These are phyloP conservation scores for Phytopythium cucurbitacearum DNA, from an alignment of 352 stramenopile species.

Conservation along the genomic window DNA sequence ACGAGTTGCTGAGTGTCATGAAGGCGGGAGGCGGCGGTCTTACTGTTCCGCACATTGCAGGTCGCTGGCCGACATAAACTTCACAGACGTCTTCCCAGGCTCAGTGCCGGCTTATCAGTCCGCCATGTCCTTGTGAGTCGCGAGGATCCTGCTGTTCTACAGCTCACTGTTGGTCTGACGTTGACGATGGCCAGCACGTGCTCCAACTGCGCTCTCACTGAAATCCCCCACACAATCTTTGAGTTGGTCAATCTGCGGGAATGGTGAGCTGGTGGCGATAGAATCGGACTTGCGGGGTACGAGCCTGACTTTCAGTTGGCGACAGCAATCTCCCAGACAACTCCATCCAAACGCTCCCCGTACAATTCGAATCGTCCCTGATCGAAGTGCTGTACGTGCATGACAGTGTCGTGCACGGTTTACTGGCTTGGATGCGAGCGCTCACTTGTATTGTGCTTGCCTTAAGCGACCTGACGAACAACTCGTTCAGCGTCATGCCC, in stretches of 20 bases:
- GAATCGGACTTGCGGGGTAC: neutral
- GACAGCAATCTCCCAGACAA: slow-evolving; percentile 17
- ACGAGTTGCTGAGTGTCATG: neutral
- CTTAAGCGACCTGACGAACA: slow-evolving; percentile 21
- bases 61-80: slow-evolving; percentile 8
- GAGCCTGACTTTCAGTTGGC: neutral
- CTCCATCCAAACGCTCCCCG: slow-evolving; percentile 19
- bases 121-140: slow-evolving; percentile 5
- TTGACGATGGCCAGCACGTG: slow-evolving; percentile 17
- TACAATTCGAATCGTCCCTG: slow-evolving; percentile 23
- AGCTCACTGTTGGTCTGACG: neutral
- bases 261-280: slow-evolving; percentile 14
- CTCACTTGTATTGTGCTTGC: neutral
- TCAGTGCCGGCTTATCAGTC: slow-evolving; percentile 5
- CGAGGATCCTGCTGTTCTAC: neutral
- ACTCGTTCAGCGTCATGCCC: slow-evolving; percentile 17
- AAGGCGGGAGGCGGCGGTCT: neutral
- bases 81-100: slow-evolving; percentile 1
- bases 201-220: slow-evolving; percentile 28
- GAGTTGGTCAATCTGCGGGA: slow-evolving; percentile 16
- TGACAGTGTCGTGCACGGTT: no score
- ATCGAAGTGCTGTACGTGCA: slow-evolving; percentile 34
- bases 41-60: neutral
- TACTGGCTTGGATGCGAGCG: no score
- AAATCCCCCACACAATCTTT: slow-evolving; percentile 27